Evolutionary conservation across 306 rosid genomes (phyloP), one percentile per base, ranked within the genome.

Genomic region (Pterocarpus macrocarpus): DNA sequence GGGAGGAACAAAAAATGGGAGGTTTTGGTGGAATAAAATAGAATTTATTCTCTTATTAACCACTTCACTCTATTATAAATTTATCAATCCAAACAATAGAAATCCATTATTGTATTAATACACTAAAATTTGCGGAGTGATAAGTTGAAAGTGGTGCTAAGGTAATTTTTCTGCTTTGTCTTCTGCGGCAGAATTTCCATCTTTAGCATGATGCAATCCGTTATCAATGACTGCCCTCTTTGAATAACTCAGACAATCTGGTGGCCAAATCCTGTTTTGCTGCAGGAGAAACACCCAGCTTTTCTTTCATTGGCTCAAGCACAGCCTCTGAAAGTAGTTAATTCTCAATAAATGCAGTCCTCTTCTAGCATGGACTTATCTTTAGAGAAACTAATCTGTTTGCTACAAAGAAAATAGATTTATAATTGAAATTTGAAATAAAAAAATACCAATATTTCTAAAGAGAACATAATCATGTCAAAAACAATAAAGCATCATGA

Each of bases 231-330:
- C 13, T 52, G 22, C 4, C 55, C 52, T 75, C 69, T 55, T 80
- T 82, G 38, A 93, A 75, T 34, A 90, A 41, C 14, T 86, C 81
- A 0, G 89, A 80, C 4, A 91, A 79, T 78, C 91, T 86, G n/a
- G 78, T 2, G 0, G 99, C 97, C 71, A 95, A 72, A 76, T 85
- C 86, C 59, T 79, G 71, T 83, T 81, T 95, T 11, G 97, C 88
- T 11, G 2, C 92, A 11, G 99, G 98, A 58, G 99, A 95, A 30
- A 95, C 98, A 0, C 97, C 98, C 17, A 89, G 33, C 77, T 84
- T 89, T 0, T 98, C 96, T 14, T 93, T 55, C 57, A 95, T 90
- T 4, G 99, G 88, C 73, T 90, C 94, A 15, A 93, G 49, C 34
- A 95, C 85, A 1, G 97, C 87, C 81, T 89, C 96, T 38, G 90